Evolutionary conservation across 2,329 filamentous ascomycete genomes (phyloP).

Genomic region (Trichoderma sp.): DNA sequence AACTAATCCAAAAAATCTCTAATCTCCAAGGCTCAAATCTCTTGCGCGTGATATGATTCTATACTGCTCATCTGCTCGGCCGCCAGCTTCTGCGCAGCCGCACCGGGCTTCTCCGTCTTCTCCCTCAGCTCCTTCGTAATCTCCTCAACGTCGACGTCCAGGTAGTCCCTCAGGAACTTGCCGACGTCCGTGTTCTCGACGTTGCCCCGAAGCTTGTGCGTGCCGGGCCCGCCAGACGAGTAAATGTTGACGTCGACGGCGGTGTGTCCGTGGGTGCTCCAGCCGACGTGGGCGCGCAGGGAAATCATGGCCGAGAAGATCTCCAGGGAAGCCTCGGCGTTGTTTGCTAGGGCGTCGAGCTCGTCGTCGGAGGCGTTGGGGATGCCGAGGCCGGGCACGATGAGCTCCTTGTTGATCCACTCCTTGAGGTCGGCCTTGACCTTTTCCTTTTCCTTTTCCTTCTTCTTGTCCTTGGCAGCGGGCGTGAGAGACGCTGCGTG

Average conservation of each 20-base stretch:
- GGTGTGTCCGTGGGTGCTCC: conserved; percentile 90
- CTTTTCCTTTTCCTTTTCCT: neutral
- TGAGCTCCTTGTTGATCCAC: conserved; percentile 67
- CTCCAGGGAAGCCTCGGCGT: conserved; percentile 51
- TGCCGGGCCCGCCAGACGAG: conserved; percentile 65
- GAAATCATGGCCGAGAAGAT: conserved; percentile 83
- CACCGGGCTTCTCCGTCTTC: conserved; percentile 37
- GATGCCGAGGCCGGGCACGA: conserved; percentile 72
- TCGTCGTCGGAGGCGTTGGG: conserved; percentile 68
- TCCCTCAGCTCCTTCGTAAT: conserved; percentile 73
- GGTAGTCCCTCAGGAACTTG: conserved; percentile 72
- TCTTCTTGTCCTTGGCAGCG: conserved; percentile 5
- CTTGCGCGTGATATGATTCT: neutral
- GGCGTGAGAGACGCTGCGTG: conserved; percentile 49
- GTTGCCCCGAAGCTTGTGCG: conserved; percentile 70
- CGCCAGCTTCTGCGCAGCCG: neutral
- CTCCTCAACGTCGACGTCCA: conserved; percentile 72
- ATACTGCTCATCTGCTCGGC: neutral
- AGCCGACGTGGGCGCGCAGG: conserved; percentile 82
- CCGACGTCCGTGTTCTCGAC: conserved; percentile 95
- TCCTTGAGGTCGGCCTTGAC: conserved; percentile 44
- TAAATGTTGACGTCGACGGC: conserved; percentile 98
- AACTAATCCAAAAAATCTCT: too few relatives aligned
- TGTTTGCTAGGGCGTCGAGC: conserved; percentile 60
- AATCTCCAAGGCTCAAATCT: neutral